Conservation (phyloP, 2,329 filamentous ascomycete genomes). For the Pseudogymnoascus sp. region DNA sequence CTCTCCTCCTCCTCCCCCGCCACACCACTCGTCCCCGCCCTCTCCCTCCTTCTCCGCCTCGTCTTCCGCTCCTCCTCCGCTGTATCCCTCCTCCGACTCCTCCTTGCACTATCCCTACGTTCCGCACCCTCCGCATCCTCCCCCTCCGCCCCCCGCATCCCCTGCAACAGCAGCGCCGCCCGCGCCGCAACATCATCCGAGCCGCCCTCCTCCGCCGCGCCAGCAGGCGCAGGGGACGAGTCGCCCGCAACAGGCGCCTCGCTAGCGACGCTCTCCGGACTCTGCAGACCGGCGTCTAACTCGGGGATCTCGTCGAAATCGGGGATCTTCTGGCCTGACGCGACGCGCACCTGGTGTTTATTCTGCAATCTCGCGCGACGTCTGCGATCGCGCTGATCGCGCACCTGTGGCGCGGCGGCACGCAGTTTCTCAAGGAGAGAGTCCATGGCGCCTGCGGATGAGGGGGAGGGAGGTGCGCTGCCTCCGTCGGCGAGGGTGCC, state of each 20-base stretch:
- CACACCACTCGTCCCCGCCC: slow-evolving; percentile 29
- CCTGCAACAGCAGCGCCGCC: slow-evolving; percentile 75
- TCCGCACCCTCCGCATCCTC: slow-evolving; percentile 48
- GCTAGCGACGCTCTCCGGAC: slow-evolving; percentile 37
- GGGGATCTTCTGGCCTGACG: slow-evolving; percentile 82
- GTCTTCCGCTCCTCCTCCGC: slow-evolving; percentile 71
- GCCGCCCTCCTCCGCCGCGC: slow-evolving; percentile 36
- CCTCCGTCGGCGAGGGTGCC: slow-evolving; percentile 31
- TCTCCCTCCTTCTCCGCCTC: slow-evolving; percentile 60
- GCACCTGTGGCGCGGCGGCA: slow-evolving; percentile 80
- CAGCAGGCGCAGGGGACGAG: slow-evolving; percentile 20
- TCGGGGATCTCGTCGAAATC: slow-evolving; percentile 60
- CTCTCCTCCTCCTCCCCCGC: not conserved
- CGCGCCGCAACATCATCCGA: slow-evolving; percentile 72
- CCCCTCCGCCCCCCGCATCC: slow-evolving; percentile 59
- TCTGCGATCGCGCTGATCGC: slow-evolving; percentile 82
- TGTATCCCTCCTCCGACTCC: slow-evolving; percentile 50
- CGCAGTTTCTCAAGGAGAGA: slow-evolving; percentile 89
- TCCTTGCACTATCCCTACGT: slow-evolving; percentile 55
- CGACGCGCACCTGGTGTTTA: slow-evolving; percentile 79
- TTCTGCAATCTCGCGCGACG: slow-evolving; percentile 85
- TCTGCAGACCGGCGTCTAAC: slow-evolving; percentile 45
- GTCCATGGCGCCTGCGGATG: slow-evolving; percentile 88
- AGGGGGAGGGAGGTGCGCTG: slow-evolving; percentile 53
- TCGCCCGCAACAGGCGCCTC: slow-evolving; percentile 29